Conservation (phyloP, 1,284 basidiomycete genomes). For the Heimioporus retisporus region DNA sequence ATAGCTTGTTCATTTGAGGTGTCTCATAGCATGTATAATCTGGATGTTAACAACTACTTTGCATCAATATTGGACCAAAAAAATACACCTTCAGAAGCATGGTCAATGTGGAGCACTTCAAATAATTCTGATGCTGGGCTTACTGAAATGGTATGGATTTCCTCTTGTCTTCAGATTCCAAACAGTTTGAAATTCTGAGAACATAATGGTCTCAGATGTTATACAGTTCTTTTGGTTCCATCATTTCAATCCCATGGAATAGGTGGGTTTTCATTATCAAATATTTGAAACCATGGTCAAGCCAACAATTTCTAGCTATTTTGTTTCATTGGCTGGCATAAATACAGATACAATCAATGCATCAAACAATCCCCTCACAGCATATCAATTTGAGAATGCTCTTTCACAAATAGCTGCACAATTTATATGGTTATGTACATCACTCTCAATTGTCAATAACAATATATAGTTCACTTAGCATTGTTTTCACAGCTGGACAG, state of each 20-base stretch:
- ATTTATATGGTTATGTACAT: not conserved
- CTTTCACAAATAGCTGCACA: slow-evolving; percentile 4
- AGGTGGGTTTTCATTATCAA: too few species aligned
- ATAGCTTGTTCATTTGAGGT: slow-evolving; percentile 3
- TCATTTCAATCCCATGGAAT: too few species aligned
- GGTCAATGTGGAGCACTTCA: slow-evolving; percentile 1
- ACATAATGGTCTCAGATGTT: too few species aligned
- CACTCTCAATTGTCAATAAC: too few species aligned
- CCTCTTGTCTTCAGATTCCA: not conserved
- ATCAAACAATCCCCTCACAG: not conserved
- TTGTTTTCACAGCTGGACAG: too few species aligned
- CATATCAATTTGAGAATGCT: not conserved
- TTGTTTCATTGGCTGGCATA: not conserved
- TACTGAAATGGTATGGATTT: not conserved
- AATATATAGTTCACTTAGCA: too few species aligned
- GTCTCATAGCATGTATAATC: not conserved
- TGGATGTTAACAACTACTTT: not conserved
- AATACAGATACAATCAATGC: not conserved
- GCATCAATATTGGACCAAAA: not conserved
- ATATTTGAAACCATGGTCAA: too few species aligned
- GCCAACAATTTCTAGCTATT: not conserved
- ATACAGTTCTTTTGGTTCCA: too few species aligned
- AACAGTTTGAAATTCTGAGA: not conserved
- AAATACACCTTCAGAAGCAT: not conserved
- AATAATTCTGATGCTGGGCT: not conserved